Evolutionary conservation across 23 red algal genomes (phyloP), one percentile per base, ranked within the genome.

Genomic region (Cyanidioschyzon merolae): DNA sequence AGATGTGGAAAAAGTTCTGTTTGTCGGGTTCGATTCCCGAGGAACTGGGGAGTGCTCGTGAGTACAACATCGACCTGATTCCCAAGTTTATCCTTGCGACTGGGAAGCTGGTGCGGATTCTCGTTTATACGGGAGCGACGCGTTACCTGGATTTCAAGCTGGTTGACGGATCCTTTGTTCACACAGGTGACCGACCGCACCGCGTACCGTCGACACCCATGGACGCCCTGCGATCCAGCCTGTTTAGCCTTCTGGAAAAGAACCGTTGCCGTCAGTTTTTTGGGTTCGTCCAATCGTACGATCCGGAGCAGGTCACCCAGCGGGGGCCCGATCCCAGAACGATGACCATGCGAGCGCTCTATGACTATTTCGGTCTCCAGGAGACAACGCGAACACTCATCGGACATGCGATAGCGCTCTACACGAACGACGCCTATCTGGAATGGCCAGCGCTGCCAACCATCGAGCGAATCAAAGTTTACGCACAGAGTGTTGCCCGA

Each of bases 231-330:
- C 90, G 87, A 15, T 88, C 83, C 34, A 79, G 94, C 39, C 76
- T 98, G 51, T 88, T 98, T 82, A 83, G 88, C 2, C 79, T 98
- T 0, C 83, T 91, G 50, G 94, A 98, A 68, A 98, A 98, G 86
- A 98, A 98, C 78, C 85, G 94, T 40, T 98, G 94, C 59, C 79
- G 94, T 36, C 86, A 85, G 76, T 98, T 98, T 38, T 98, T 98
- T 71, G 77, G 80, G 0, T 98, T 79, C 79, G 80, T 98, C 38
- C 74, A 98, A 58, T 75, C 57, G 26, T 89, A 89, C 74, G 83
- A 84, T n/a, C 80, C 82, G 24, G 77, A 41, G 12, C 84, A 91
- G 41, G 16, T 24, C 27, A 87, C 94, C 2, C 87, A 89, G 50
- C 75, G 79, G 35, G 80, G 74, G 29, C 67, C 87, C 17, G 82